Evolutionary conservation across 768 basidiomycete species (phyloP).

Genomic region (Harrya chromipes): DNA sequence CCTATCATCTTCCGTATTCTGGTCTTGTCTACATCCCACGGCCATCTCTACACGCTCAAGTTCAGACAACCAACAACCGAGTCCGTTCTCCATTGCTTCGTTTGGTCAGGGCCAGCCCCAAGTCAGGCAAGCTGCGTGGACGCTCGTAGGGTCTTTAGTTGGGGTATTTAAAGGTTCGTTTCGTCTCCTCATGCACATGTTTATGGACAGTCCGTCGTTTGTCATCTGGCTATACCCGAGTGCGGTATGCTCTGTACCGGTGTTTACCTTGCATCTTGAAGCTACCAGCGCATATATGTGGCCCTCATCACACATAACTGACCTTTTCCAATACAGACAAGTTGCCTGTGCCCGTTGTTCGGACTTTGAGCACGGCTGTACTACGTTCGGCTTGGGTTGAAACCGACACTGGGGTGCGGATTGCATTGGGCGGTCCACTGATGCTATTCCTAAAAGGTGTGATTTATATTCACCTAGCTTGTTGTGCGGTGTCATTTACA

Average conservation of each 20-base stretch:
- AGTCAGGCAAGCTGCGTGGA: constrained; percentile 73
- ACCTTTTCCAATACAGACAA: constrained; percentile 14
- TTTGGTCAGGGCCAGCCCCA: constrained; percentile 66
- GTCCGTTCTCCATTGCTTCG: constrained; percentile 13
- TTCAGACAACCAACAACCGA: constrained; percentile 30
- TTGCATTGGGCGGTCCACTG: constrained; percentile 65
- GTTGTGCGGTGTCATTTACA: background rate
- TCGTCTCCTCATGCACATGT: background rate
- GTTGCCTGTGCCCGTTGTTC: constrained; percentile 34
- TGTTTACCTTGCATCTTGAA: too few species aligned
- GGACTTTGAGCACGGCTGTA: constrained; percentile 51
- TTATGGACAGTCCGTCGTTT: background rate
- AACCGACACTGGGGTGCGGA: constrained; percentile 64
- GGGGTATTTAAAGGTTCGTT: constrained; percentile 44
- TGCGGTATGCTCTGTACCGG: too few species aligned
- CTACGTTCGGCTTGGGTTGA: constrained; percentile 74
- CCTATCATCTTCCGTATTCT: constrained; percentile 44
- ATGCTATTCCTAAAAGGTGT: constrained; percentile 70
- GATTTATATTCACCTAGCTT: background rate
- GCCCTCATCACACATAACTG: constrained; percentile 7
- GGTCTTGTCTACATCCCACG: constrained; percentile 55
- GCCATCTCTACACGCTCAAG: constrained; percentile 36
- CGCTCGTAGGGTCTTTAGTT: constrained; percentile 45
- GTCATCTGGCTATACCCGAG: too few species aligned
- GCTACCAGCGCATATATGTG: background rate